phyloP scores from a whole-genome alignment of 306 rosid species.

The Quercus dentata region DNA sequence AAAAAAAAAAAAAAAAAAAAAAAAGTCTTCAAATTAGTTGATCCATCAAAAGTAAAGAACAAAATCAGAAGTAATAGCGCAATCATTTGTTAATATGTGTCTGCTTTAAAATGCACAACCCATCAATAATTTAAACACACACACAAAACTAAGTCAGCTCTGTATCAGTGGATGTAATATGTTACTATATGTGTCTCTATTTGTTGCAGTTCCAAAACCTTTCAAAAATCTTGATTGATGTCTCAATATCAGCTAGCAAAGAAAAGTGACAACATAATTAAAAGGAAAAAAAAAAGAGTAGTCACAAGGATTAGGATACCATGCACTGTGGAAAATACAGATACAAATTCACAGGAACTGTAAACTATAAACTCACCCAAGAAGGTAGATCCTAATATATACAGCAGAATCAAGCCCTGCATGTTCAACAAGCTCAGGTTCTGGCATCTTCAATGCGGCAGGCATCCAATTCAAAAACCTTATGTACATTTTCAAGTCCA shows the following conservation, averaged over 20 bases:
- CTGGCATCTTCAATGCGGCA: conserved; percentile 88
- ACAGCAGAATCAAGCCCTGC: conserved; percentile 92
- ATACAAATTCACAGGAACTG: neutral
- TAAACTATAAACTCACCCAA: conserved; percentile 58
- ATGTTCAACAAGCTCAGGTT: conserved; percentile 82
- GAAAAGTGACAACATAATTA: neutral
- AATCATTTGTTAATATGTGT: neutral
- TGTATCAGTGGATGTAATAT: no score
- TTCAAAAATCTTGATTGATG: neutral
- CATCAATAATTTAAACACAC: neutral
- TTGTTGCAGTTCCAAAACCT: neutral
- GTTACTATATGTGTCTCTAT: neutral
- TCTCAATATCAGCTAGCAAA: neutral
- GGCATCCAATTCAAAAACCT: conserved; percentile 94
- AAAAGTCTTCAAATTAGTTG: conserved; percentile 10
- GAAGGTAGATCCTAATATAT: conserved; percentile 71
- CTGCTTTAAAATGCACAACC: neutral
- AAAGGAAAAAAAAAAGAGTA: neutral
- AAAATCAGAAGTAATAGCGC: conserved; percentile 7
- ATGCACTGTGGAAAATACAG: neutral
- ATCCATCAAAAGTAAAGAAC: neutral
- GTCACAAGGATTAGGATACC: neutral
- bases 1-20: no score
- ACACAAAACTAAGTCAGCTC: neutral
- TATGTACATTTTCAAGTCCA: conserved; percentile 49